A percentile compares a stretch with the other conserved stretches of the same genome.
Evolutionary conservation across 2,329 filamentous ascomycete species (phyloP).

Genomic region (Aaosphaeria arxii): DNA sequence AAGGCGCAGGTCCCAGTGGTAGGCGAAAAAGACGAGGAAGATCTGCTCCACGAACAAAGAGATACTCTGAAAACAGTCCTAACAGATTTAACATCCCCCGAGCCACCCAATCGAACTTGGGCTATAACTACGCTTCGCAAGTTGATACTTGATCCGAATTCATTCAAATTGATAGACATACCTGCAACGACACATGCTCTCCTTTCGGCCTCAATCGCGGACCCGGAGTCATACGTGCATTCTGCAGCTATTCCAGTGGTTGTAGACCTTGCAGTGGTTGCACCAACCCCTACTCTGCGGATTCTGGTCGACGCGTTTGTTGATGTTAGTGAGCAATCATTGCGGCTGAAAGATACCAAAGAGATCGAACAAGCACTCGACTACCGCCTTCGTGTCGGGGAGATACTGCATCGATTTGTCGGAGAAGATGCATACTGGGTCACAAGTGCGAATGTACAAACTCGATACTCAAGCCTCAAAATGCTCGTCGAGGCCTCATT

Average conservation of each 20-base stretch:
- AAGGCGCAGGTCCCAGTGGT: constrained; percentile 44
- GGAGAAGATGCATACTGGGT: constrained; percentile 17
- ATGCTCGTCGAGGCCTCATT: constrained; percentile 58
- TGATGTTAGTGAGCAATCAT: constrained; percentile 53
- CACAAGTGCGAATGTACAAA: background rate
- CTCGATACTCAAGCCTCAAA: constrained; percentile 11
- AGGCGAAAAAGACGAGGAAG: constrained; percentile 40
- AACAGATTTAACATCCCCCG: constrained; percentile 27
- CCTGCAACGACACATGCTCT: constrained; percentile 62
- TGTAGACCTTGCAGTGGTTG: constrained; percentile 58
- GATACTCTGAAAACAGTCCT: constrained; percentile 17
- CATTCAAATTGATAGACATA: constrained; percentile 61
- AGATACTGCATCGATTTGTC: constrained; percentile 39
- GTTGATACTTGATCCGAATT: constrained; percentile 52
- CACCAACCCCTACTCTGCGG: constrained; percentile 59
- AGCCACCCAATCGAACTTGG: constrained; percentile 37
- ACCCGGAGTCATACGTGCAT: constrained; percentile 70
- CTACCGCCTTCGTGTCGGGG: constrained; percentile 65
- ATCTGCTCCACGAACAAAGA: constrained; percentile 51
- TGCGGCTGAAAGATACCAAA: constrained; percentile 20
- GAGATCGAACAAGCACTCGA: constrained; percentile 50
- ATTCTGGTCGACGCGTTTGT: constrained; percentile 67
- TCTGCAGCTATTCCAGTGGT: constrained; percentile 65
- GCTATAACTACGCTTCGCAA: constrained; percentile 28
- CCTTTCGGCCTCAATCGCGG: constrained; percentile 61